Percentiles rank a stretch among this genome's conserved stretches.
phyloP scores from a whole-genome alignment of 2,329 filamentous ascomycete genomes.

The Cercospora janseana region DNA sequence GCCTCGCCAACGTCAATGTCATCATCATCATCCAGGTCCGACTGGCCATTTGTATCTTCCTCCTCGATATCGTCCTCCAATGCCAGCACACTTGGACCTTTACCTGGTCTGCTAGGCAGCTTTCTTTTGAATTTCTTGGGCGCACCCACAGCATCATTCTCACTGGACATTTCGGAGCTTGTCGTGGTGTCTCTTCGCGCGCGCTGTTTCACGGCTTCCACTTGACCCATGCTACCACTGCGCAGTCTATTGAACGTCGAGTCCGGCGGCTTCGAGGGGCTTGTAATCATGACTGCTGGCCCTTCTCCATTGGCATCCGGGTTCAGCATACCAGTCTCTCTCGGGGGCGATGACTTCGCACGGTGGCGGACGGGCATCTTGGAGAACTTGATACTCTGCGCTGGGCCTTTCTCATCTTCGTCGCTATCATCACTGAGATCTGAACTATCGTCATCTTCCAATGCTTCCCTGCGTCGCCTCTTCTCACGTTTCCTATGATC shows the following conservation, averaged over 20 bases:
- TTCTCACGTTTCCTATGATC: slow-evolving; percentile 55
- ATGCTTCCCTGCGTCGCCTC: slow-evolving; percentile 67
- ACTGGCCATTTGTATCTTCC: slow-evolving; percentile 45
- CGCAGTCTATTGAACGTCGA: slow-evolving; percentile 49
- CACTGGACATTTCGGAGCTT: slow-evolving; percentile 78
- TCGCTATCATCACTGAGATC: slow-evolving; percentile 83
- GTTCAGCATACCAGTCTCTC: slow-evolving; percentile 20
- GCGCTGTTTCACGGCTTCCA: slow-evolving; percentile 64
- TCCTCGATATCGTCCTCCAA: slow-evolving; percentile 34
- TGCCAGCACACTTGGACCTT: slow-evolving; percentile 43
- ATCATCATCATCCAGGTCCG: slow-evolving; percentile 41
- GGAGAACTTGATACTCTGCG: slow-evolving; percentile 89
- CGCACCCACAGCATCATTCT: slow-evolving; percentile 63
- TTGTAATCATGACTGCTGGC: slow-evolving; percentile 44
- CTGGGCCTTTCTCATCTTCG: slow-evolving; percentile 65
- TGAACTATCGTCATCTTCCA: slow-evolving; percentile 83
- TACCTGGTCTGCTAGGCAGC: slow-evolving; percentile 53
- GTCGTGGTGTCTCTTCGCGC: slow-evolving; percentile 73
- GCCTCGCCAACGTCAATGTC: slow-evolving; percentile 39
- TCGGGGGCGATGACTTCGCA: slow-evolving; percentile 76
- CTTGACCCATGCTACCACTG: slow-evolving; percentile 68
- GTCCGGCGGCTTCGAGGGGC: slow-evolving; percentile 42
- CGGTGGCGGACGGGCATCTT: slow-evolving; percentile 89
- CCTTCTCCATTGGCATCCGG: slow-evolving; percentile 23
- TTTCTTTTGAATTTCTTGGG: slow-evolving; percentile 61